Evolutionary conservation across 2,329 filamentous ascomycete genomes (phyloP).

Genomic region (Cladosporium austrohemisphaericum): DNA sequence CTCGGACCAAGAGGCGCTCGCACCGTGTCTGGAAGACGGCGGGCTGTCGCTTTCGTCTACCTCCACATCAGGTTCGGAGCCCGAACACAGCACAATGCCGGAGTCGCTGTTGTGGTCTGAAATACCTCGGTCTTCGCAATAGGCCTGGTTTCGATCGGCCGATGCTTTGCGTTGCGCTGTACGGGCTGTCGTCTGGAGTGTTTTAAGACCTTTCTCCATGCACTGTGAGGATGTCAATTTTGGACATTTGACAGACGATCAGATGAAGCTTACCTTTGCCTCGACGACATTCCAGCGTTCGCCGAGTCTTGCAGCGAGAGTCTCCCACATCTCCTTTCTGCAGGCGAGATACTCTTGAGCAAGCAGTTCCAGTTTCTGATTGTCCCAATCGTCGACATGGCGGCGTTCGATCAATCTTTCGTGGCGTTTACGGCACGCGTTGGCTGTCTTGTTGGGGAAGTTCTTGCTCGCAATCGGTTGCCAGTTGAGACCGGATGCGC

Average conservation of each 20-base stretch:
- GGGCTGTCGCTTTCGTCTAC: constrained; percentile 23
- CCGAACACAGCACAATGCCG: constrained; percentile 56
- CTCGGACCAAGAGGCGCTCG: constrained; percentile 24
- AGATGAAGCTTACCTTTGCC: constrained; percentile 63
- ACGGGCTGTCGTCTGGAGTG: constrained; percentile 67
- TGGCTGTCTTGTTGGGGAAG: constrained; percentile 72
- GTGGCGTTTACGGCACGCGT: constrained; percentile 85
- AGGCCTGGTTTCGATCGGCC: constrained; percentile 41
- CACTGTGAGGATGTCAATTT: constrained; percentile 51
- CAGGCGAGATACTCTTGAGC: constrained; percentile 75
- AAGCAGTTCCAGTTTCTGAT: constrained; percentile 67
- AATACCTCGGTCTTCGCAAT: constrained; percentile 35
- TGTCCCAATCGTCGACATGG: constrained; percentile 74
- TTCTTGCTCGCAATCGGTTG: constrained; percentile 70
- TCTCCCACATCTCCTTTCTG: constrained; percentile 76
- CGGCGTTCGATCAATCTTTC: constrained; percentile 75
- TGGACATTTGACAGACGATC: neutral
- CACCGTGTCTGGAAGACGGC: constrained; percentile 16
- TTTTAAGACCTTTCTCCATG: constrained; percentile 80
- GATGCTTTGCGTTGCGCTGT: constrained; percentile 59
- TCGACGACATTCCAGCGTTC: constrained; percentile 67
- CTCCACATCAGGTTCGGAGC: constrained; percentile 35
- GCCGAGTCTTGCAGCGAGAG: constrained; percentile 60
- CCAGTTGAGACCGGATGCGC: constrained; percentile 78
- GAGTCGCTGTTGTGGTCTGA: constrained; percentile 60